Evolutionary conservation across 2,329 filamentous ascomycete genomes (phyloP), one percentile per base, ranked within the genome.

Genomic region (Alternaria rosae): DNA sequence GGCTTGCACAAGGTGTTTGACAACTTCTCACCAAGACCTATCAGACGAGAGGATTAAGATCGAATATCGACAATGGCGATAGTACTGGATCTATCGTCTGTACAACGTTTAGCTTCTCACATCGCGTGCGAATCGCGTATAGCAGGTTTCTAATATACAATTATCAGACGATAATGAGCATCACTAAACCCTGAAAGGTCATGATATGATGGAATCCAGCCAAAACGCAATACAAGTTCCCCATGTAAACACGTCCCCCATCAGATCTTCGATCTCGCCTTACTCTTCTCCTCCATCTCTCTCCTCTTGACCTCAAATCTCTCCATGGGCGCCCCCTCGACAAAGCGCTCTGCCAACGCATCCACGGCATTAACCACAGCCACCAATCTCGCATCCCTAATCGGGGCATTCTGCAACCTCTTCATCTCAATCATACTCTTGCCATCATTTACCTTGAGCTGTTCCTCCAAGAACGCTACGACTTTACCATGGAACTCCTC

Each of bases 401-500:
- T 70, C 12, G 79, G 79, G 6, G 77, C 76, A 75, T 85, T 85
- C 72, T 83, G 81, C 71, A 85, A 67, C 68, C 83, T 77, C 76
- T 85, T 85, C 68, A 78, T 80, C 78, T 85, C 83, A 70, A 84
- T 83, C 83, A 85, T 85, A 68, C 82, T 84, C 74, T 82, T 82
- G 20, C 83, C 83, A 75, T 85, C 83, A 71, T 85, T 85, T 0
- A 77, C 70, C 51, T 70, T 70, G 42, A 85, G 65, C 71, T 84
- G 80, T 21, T 75, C 80, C 43, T 81, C 72, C 61, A 85, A 66
- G 58, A 82, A 85, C 44, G 62, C 69, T 2, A 76, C 54, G 1
- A 85, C 82, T 57, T 78, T 73, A 1, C 64, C 66, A 17, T 82
- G 81, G 57, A 85, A 85, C 3, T 71, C 77, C 2, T 81, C 78